A percentile compares a stretch with the other conserved stretches of the same genome.
Conservation (phyloP, 495 filamentous ascomycete species). For the Penicillium arizonense region DNA sequence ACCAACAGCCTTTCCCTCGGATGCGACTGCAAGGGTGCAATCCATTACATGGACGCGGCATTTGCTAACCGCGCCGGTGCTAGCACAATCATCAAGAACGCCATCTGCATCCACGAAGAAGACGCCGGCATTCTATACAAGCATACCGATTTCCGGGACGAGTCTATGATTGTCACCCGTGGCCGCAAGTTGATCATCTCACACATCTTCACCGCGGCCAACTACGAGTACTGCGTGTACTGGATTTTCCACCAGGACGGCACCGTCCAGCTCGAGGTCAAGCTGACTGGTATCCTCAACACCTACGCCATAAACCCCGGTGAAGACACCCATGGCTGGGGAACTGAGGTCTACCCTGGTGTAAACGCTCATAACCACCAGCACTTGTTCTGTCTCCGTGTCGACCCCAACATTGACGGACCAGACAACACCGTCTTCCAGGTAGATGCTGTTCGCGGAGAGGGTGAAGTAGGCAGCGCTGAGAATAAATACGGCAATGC, state of each 20-base stretch:
- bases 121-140: constrained; percentile 94
- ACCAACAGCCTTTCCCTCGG: constrained; percentile 86
- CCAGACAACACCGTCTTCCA: constrained; percentile 83
- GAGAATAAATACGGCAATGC: constrained; percentile 93
- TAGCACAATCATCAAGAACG: constrained; percentile 82
- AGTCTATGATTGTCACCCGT: constrained; percentile 81
- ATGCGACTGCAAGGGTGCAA: constrained; percentile 93
- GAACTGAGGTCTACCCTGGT: constrained; percentile 89
- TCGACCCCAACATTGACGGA: constrained; percentile 89
- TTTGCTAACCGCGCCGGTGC: constrained; percentile 82
- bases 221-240: constrained; percentile 95
- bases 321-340: constrained; percentile 86
- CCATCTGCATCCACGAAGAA: constrained; percentile 96
- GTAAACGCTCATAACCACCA: constrained; percentile 85
- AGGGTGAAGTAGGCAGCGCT: constrained; percentile 69
- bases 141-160: constrained; percentile 93
- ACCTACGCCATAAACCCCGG: constrained; percentile 83
- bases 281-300: constrained; percentile 92
- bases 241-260: constrained; percentile 96
- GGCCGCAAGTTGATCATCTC: constrained; percentile 86
- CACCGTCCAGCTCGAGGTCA: constrained; percentile 91
- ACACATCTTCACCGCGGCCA: constrained; percentile 93
- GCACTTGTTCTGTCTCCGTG: constrained; percentile 89
- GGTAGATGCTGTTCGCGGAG: constrained; percentile 65
- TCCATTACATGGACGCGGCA: constrained; percentile 85